Evolutionary conservation across 257 asterid genomes (phyloP).

Genomic region (Cordia subcordata): DNA sequence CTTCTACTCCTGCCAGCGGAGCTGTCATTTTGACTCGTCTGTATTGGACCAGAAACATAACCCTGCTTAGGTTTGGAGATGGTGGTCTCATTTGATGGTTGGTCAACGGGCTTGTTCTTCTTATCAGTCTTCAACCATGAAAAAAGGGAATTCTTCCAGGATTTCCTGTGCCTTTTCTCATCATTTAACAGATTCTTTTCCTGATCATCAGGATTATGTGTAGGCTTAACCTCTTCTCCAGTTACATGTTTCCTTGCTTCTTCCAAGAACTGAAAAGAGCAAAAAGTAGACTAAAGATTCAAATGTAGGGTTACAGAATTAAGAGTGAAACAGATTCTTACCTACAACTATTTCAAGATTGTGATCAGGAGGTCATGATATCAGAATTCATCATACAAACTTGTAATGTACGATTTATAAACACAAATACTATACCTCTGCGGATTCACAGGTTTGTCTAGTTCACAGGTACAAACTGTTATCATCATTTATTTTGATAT

Average conservation of each 20-base stretch:
- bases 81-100: conserved; percentile 14
- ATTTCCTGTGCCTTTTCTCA: conserved; percentile 38
- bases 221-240: conserved; percentile 11
- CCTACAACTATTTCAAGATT: too few species aligned
- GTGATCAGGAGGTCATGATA: too few species aligned
- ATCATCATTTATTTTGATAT: background rate
- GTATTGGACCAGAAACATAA: conserved; percentile 48
- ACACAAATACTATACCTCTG: background rate
- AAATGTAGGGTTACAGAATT: background rate
- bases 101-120: conserved; percentile 27
- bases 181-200: conserved; percentile 20
- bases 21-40: conserved; percentile 10
- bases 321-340: too few species aligned
- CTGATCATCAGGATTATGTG: conserved; percentile 7
- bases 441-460: background rate
- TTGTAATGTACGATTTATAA: background rate
- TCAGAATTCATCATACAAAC: too few species aligned
- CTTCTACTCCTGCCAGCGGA: conserved; percentile 19
- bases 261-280: conserved; percentile 47
- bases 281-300: background rate
- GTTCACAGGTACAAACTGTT: background rate
- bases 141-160: conserved; percentile 61
- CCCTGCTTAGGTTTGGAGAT: conserved; percentile 30
- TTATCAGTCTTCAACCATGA: conserved; percentile 58
- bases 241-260: conserved; percentile 46